Conservation (phyloP, 2,329 filamentous ascomycete genomes). For the Didymella sp. region DNA sequence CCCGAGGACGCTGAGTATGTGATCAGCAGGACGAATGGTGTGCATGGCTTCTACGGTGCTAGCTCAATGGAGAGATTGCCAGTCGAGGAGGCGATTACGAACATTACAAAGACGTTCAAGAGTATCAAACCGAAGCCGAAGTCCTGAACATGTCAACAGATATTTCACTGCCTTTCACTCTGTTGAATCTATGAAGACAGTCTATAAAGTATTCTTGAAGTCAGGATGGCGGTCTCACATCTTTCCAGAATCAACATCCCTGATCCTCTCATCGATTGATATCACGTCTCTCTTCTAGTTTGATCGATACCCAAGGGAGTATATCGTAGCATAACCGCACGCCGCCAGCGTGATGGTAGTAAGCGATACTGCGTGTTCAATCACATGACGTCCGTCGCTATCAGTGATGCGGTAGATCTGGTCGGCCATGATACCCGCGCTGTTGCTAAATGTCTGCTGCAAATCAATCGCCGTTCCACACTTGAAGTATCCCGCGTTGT, state of each 20-base stretch:
- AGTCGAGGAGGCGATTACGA: constrained; percentile 70
- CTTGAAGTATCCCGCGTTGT: constrained; percentile 38
- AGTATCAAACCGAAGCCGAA: constrained; percentile 23
- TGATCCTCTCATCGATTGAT: background rate
- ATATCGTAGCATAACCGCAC: background rate
- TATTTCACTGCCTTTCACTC: background rate
- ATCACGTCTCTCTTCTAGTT: background rate
- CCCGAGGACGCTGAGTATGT: constrained; percentile 70
- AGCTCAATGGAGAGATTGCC: constrained; percentile 74
- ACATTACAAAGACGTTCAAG: constrained; percentile 64
- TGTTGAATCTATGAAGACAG: background rate
- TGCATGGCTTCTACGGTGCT: constrained; percentile 77
- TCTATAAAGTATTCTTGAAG: background rate
- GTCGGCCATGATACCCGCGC: constrained; percentile 62
- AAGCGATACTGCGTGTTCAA: background rate
- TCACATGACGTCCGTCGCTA: constrained; percentile 21
- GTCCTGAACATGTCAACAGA: background rate
- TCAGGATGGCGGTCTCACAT: background rate
- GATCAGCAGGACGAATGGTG: constrained; percentile 64
- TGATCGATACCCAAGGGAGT: background rate
- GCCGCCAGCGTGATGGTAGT: background rate
- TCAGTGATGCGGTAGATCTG: constrained; percentile 27
- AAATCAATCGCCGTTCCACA: constrained; percentile 18
- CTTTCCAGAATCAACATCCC: background rate
- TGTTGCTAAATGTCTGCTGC: constrained; percentile 53